Evolutionary conservation across 176 grass and related monocot species (phyloP), one percentile per base, ranked within the genome.

Genomic region (Rhynchospora breviuscula): DNA sequence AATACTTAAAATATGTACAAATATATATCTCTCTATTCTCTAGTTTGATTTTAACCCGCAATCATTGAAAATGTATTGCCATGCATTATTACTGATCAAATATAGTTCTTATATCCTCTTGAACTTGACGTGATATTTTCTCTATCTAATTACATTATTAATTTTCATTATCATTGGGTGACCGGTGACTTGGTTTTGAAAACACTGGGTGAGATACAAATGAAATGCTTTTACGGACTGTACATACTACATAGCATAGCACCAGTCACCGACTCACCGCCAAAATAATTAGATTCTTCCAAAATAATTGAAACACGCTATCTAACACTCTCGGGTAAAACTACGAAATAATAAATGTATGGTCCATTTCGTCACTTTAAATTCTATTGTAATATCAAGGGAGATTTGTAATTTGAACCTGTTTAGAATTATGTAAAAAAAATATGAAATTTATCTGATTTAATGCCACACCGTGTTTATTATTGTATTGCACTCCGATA

Each of bases 211-310:
- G n/a, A 23, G 60, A 63, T 19, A 2, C 35, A 62, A 8, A 62
- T 22, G 8, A 62, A 22, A 19, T 31, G 25, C 1, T 10, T 12
- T 31, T 65, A 31, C 12, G 63, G 63, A 31, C 11, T 64, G 35
- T 40, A 40, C 35, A 40, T 40, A 40, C 35, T 40, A 40, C 35
- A 40, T 40, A 40, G 1, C 35, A 40, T 40, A 1, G 10, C 62
- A 64, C 62, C 22, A 65, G 63, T 65, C 63, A 65, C 63, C 63
- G 63, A 22, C 22, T 65, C 63, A 65, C 63, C 63, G 63, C 63
- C 22, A 65, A 65, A 65, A 63, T 62, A 8, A 62, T 62, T 62
- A 62, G 59, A 62, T 8, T 22, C 59, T 23, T 62, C 59, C 59
- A 23, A 62, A 22, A 29, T 65, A 65, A 10, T 14, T 8, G 60